Conservation (phyloP, 306 rosid species). For the Biancaea sappan region DNA sequence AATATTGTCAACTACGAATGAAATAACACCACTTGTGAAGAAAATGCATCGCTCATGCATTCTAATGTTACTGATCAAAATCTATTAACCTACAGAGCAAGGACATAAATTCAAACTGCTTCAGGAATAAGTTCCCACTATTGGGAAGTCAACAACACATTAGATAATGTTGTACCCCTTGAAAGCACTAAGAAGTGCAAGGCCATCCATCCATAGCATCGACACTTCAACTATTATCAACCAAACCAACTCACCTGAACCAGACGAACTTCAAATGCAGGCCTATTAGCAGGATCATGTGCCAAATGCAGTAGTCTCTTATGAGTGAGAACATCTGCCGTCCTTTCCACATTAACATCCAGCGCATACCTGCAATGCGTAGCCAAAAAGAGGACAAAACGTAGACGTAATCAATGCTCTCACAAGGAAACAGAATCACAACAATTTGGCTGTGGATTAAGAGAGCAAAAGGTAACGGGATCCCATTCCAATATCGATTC, state of each 20-base stretch:
- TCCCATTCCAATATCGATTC: background rate
- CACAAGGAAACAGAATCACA: slow-evolving; percentile 12
- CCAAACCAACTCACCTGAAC: slow-evolving; percentile 68
- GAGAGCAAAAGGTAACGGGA: background rate
- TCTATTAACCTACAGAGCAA: background rate
- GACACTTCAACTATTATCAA: background rate
- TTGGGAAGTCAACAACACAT: background rate
- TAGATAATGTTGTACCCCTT: background rate
- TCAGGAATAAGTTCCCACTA: background rate
- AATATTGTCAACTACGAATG: background rate
- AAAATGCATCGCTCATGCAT: background rate
- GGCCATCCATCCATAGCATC: slow-evolving; percentile 10
- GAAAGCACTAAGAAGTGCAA: slow-evolving; percentile 23
- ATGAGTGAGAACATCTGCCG: slow-evolving; percentile 94
- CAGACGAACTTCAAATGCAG: slow-evolving; percentile 92
- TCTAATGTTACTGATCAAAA: background rate
- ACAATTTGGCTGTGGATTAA: background rate
- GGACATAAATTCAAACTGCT: background rate
- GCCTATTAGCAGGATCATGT: slow-evolving; percentile 83
- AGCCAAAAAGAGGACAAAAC: background rate
- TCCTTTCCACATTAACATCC: slow-evolving; percentile 97
- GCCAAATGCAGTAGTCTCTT: slow-evolving; percentile 85
- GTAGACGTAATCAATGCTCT: slow-evolving; percentile 25
- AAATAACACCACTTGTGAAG: background rate
- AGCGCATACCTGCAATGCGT: slow-evolving; percentile 77